Conservation (phyloP, 2,329 filamentous ascomycete genomes). For the Monilinia fructicola region DNA sequence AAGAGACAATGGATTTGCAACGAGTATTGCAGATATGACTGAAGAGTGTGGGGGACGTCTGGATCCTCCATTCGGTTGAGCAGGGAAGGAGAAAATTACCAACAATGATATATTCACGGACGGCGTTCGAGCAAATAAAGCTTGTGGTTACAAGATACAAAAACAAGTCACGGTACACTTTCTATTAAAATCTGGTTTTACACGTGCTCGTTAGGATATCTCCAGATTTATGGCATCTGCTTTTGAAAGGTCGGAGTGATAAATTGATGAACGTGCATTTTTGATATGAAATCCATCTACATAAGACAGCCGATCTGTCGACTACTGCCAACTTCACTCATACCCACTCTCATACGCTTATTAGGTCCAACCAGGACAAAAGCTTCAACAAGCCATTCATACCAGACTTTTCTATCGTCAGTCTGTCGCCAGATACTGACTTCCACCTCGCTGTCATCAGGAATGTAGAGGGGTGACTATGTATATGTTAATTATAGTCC, state of each 20-base stretch:
- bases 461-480: conserved; percentile 81
- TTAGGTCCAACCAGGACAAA: conserved; percentile 65
- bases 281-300: conserved; percentile 43
- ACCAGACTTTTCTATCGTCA: conserved; percentile 95
- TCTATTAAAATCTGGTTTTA: background rate
- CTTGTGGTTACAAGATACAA: conserved; percentile 14
- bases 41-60: background rate
- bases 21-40: background rate
- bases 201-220: background rate
- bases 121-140: conserved; percentile 35
- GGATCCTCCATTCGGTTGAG: background rate
- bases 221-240: background rate
- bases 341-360: conserved; percentile 62
- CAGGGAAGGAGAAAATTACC: conserved; percentile 16
- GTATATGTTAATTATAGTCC: conserved; percentile 28
- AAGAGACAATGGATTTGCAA: background rate
- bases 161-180: conserved; percentile 6
- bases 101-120: conserved; percentile 32
- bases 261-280: background rate
- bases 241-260: background rate
- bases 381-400: conserved; percentile 94
- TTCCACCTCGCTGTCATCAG: conserved; percentile 79
- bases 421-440: conserved; percentile 96
- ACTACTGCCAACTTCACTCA: conserved; percentile 67
- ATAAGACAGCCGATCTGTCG: conserved; percentile 70